A percentile compares a stretch with the other conserved stretches of the same genome.
phyloP scores from a whole-genome alignment of 352 stramenopile species.

The Globisporangium recalcitrans region DNA sequence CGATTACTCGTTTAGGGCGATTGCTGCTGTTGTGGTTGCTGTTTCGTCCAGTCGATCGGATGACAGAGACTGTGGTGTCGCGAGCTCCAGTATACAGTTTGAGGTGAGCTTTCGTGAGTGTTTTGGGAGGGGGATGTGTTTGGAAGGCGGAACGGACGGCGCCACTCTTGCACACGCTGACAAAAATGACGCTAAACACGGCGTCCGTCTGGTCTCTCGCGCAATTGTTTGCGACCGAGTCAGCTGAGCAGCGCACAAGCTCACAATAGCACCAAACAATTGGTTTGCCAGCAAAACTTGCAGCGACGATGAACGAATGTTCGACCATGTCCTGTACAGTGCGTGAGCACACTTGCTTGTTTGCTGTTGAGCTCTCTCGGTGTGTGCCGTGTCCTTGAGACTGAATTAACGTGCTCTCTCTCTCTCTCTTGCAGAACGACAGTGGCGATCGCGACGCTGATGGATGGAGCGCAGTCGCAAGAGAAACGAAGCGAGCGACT shows the following conservation, averaged over 20 bases:
- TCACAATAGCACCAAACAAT: not conserved
- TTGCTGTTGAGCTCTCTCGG: not conserved
- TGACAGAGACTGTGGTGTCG: not conserved
- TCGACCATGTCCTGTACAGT: not conserved
- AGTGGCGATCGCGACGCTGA: not conserved
- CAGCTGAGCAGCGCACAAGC: not conserved
- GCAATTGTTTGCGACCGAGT: conserved; percentile 5
- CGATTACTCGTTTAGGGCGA: not conserved
- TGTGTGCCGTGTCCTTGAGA: not conserved
- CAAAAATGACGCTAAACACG: not conserved
- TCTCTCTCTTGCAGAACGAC: not conserved
- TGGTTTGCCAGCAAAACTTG: not conserved
- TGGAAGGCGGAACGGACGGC: not conserved
- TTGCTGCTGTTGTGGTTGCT: not conserved
- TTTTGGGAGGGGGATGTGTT: not conserved
- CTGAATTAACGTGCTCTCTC: not conserved
- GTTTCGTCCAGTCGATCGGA: not conserved
- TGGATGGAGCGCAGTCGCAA: not conserved
- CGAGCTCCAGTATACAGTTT: conserved; percentile 4
- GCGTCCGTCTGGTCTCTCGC: conserved; percentile 2
- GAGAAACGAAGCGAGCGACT: not conserved
- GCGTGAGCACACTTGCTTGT: not conserved
- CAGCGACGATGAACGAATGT: not conserved
- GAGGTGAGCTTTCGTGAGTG: conserved; percentile 5
- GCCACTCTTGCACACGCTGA: not conserved